Evolutionary conservation across 495 filamentous ascomycete species (phyloP).

Genomic region (Aspergillus cristatus): DNA sequence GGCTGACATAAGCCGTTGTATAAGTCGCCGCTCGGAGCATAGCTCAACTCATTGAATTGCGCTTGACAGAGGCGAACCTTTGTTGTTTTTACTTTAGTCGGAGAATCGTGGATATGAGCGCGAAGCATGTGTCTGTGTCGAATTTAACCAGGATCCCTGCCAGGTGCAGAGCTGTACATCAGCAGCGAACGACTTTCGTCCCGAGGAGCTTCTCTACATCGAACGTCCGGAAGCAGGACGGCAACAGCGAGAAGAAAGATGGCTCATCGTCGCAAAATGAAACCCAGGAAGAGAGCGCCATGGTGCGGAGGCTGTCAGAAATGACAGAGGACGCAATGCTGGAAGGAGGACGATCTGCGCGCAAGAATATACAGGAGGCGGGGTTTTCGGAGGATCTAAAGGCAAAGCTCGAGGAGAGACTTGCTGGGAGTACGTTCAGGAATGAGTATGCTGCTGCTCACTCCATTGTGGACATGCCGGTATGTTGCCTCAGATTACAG

Average conservation of each 20-base stretch:
- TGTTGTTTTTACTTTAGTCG: constrained; percentile 2
- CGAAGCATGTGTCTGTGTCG: constrained; percentile 9
- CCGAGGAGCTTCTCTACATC: constrained; percentile 14
- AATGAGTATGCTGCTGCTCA: constrained; percentile 62
- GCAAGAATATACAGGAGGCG: constrained; percentile 69
- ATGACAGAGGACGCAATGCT: constrained; percentile 75
- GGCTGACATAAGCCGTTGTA: constrained; percentile 23
- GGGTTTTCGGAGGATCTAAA: constrained; percentile 86
- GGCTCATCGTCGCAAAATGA: constrained; percentile 8
- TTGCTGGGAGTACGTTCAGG: constrained; percentile 61
- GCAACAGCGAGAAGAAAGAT: constrained; percentile 10
- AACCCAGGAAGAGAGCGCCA: constrained; percentile 42
- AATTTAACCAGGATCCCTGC: constrained; percentile 10
- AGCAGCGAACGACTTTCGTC: not conserved
- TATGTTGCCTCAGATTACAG: constrained; percentile 15
- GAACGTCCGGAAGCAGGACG: constrained; percentile 16
- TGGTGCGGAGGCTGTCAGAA: constrained; percentile 64
- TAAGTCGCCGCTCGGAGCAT: not conserved
- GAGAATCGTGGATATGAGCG: constrained; percentile 16
- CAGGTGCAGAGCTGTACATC: constrained; percentile 6
- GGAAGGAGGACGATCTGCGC: constrained; percentile 59
- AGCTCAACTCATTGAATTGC: not conserved
- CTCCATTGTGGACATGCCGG: constrained; percentile 54
- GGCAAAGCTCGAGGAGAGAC: constrained; percentile 58
- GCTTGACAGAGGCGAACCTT: not conserved